phyloP scores from a whole-genome alignment of 2,329 filamentous ascomycete genomes.

The Claviceps capensis region DNA sequence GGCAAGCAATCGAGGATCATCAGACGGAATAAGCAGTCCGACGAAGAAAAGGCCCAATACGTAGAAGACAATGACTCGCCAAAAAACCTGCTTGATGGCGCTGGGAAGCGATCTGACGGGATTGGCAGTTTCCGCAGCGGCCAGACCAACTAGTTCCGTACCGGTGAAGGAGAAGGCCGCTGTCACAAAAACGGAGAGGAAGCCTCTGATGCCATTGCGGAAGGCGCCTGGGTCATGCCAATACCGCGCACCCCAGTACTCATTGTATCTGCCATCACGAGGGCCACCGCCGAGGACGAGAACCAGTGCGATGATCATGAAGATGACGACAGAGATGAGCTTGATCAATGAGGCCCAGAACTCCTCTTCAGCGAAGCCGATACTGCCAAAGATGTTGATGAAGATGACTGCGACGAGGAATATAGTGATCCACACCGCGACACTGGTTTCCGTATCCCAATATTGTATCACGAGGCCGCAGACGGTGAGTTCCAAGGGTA shows the following conservation, averaged over 20 bases:
- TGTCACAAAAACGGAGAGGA: constrained; percentile 56
- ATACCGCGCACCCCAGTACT: constrained; percentile 29
- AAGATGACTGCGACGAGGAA: constrained; percentile 35
- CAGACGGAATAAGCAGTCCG: constrained; percentile 29
- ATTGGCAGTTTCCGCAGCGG: constrained; percentile 54
- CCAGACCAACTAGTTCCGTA: constrained; percentile 55
- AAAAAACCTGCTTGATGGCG: constrained; percentile 62
- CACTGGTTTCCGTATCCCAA: constrained; percentile 33
- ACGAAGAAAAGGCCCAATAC: constrained; percentile 35
- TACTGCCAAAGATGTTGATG: constrained; percentile 41
- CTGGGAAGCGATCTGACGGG: constrained; percentile 59
- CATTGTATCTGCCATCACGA: constrained; percentile 23
- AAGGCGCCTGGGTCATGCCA: constrained; percentile 38
- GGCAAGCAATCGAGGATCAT: constrained; percentile 30
- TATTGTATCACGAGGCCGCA: constrained; percentile 36
- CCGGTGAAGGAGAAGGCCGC: constrained; percentile 57
- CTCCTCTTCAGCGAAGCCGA: constrained; percentile 41
- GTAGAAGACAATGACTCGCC: constrained; percentile 39
- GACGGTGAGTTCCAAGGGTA: constrained; percentile 38
- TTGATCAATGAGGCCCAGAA: constrained; percentile 43
- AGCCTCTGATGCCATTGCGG: constrained; percentile 55
- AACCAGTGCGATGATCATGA: constrained; percentile 47
- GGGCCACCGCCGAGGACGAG: constrained; percentile 46
- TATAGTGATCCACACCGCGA: constrained; percentile 38
- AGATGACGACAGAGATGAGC: constrained; percentile 41